Evolutionary conservation across 441 rosid species (phyloP).

Genomic region (Populus hybrid): DNA sequence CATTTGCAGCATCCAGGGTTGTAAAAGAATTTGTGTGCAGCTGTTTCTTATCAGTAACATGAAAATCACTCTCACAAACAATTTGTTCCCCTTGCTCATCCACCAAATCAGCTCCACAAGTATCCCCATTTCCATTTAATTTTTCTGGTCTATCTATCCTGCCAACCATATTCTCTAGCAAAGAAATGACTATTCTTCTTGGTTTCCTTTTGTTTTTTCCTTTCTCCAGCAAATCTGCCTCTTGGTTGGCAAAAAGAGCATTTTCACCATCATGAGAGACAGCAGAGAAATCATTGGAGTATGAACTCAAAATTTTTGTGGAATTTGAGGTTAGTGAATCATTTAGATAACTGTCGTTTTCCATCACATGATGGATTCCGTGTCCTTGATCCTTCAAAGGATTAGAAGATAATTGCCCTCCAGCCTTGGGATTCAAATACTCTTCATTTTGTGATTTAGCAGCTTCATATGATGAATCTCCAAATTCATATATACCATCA

Average conservation of each 20-base stretch:
- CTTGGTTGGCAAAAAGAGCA: constrained; percentile 38
- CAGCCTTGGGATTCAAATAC: constrained; percentile 16
- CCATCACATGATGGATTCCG: constrained; percentile 22
- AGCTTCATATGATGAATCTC: constrained; percentile 31
- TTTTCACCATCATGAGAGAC: constrained; percentile 35
- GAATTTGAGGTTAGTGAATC: constrained; percentile 32
- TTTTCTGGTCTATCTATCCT: constrained; percentile 20
- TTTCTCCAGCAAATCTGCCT: constrained; percentile 35
- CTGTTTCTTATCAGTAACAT: constrained; percentile 26
- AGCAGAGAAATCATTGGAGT: constrained; percentile 25
- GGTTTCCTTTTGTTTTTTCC: constrained; percentile 49
- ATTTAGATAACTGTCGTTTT: constrained; percentile 31
- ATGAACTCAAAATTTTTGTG: constrained; percentile 18
- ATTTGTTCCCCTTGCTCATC: constrained; percentile 20
- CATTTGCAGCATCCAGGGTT: constrained; percentile 17
- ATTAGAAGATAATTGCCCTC: constrained; percentile 21
- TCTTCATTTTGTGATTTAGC: constrained; percentile 33
- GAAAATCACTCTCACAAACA: constrained; percentile 15
- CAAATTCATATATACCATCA: constrained; percentile 46
- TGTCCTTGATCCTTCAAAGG: constrained; percentile 21
- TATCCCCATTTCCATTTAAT: constrained; percentile 26
- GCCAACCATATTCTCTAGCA: constrained; percentile 32
- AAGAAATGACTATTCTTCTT: constrained; percentile 49
- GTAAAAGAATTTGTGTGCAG: constrained; percentile 3
- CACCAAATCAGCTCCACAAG: constrained; percentile 21